phyloP scores from a whole-genome alignment of 331 rosid species.

The Pyracantha coccinea region DNA sequence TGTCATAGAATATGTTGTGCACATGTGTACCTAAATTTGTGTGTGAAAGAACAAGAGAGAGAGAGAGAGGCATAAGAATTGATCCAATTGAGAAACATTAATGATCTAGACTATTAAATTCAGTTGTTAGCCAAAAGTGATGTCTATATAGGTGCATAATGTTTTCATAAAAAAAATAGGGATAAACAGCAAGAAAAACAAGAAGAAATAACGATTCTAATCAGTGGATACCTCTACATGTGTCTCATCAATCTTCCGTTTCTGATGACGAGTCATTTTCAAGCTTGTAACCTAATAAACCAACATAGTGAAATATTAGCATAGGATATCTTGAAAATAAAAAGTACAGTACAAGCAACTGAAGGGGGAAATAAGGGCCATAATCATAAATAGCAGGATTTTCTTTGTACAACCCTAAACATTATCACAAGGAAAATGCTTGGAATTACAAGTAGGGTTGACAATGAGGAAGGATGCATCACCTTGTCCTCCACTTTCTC shows the following conservation, averaged over 20 bases:
- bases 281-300: slow-evolving; percentile 72
- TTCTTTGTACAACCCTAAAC: neutral
- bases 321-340: neutral
- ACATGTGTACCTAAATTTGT: neutral
- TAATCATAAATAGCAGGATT: neutral
- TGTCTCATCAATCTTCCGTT: slow-evolving; percentile 96
- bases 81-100: neutral
- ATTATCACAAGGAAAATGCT: neutral
- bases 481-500: slow-evolving; percentile 99
- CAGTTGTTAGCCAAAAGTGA: neutral
- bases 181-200: neutral
- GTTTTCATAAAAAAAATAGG: neutral
- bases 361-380: neutral
- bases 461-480: neutral
- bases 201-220: neutral
- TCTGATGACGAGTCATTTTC: slow-evolving; percentile 99
- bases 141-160: neutral
- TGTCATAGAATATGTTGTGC: neutral
- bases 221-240: slow-evolving; percentile 77
- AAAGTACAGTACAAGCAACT: neutral
- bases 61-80: too few relatives aligned
- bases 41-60: neutral
- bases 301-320: neutral
- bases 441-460: neutral
- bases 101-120: neutral